A percentile compares a stretch with the other conserved stretches of the same genome.
Conservation (phyloP, 768 basidiomycete species). For the Boletus tomentosulus region DNA sequence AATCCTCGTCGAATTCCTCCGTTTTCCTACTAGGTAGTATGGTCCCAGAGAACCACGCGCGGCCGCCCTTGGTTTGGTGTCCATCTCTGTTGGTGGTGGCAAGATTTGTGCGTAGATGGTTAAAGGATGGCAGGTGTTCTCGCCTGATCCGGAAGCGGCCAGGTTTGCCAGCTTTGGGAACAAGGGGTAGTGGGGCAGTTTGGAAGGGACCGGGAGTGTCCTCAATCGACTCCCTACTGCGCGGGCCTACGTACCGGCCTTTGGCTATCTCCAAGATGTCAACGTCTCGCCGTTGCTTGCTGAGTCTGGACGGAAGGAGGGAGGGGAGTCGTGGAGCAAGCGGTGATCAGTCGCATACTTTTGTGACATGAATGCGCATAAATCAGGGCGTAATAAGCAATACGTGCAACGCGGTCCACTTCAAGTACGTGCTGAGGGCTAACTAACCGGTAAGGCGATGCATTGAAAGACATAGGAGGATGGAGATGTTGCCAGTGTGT, state of each 20-base stretch:
- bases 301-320: conserved; percentile 12
- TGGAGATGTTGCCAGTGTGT: conserved; percentile 60
- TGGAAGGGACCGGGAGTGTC: too few relatives aligned
- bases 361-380: conserved; percentile 29
- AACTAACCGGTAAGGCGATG: conserved; percentile 22
- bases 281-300: conserved; percentile 24
- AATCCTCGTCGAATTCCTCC: conserved; percentile 1
- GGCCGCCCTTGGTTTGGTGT: neutral
- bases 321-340: conserved; percentile 26
- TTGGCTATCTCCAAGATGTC: conserved; percentile 3
- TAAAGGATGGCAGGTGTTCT: neutral
- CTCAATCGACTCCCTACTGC: too few relatives aligned
- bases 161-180: too few relatives aligned
- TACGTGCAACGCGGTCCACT: conserved; percentile 28
- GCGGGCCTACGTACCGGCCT: too few relatives aligned
- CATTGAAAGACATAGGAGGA: conserved; percentile 16
- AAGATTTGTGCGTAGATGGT: rapidly evolving
- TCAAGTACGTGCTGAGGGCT: conserved; percentile 22
- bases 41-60: neutral
- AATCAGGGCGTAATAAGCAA: conserved; percentile 44
- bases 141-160: conserved; percentile 11
- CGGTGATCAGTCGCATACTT: conserved; percentile 46
- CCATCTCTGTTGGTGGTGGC: neutral
- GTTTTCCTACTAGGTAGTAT: neutral
- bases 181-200: too few relatives aligned